A percentile compares a stretch with the other conserved stretches of the same genome.
Evolutionary conservation across 129 eudicot genomes (phyloP).

Genomic region (Pulicaria dysenterica): DNA sequence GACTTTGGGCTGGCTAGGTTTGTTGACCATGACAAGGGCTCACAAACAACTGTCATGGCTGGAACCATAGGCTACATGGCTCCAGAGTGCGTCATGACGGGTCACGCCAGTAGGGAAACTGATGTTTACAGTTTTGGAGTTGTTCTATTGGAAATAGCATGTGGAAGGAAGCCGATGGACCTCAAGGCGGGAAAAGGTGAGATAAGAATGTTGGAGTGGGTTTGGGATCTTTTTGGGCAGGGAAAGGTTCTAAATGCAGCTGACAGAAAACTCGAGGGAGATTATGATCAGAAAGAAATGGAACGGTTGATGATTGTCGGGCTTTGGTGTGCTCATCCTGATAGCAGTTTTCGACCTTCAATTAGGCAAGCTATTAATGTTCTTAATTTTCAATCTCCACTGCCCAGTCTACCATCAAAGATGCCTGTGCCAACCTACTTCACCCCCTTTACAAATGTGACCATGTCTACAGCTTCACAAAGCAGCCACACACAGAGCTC

Average conservation of each 20-base stretch:
- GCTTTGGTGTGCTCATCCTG: conserved; percentile 60
- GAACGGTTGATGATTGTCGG: conserved; percentile 51
- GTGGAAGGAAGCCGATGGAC: conserved; percentile 47
- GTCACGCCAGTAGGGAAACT: conserved; percentile 50
- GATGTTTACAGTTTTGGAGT: conserved; percentile 64
- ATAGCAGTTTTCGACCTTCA: conserved; percentile 38
- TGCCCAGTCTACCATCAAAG: conserved; percentile 36
- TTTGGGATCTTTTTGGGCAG: conserved; percentile 50
- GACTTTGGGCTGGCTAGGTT: conserved; percentile 59
- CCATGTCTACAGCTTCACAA: conserved; percentile 16
- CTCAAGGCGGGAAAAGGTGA: conserved; percentile 14
- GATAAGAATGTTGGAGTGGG: conserved; percentile 39
- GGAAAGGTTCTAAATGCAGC: conserved; percentile 43
- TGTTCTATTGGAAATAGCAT: conserved; percentile 46
- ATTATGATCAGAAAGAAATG: conserved; percentile 37
- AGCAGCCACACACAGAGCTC: conserved; percentile 28
- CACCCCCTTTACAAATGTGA: conserved; percentile 23
- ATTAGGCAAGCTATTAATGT: conserved; percentile 47
- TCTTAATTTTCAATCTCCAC: conserved; percentile 41
- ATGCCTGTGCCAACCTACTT: conserved; percentile 46
- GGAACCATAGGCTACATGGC: conserved; percentile 66
- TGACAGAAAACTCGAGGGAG: conserved; percentile 32
- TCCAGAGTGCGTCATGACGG: conserved; percentile 48
- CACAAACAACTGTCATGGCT: conserved; percentile 49
- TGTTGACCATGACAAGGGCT: conserved; percentile 47